A percentile compares a stretch with the other conserved stretches of the same genome.
Evolutionary conservation across 768 basidiomycete species (phyloP).

Genomic region (Rhodosporidiobolus odoratus): DNA sequence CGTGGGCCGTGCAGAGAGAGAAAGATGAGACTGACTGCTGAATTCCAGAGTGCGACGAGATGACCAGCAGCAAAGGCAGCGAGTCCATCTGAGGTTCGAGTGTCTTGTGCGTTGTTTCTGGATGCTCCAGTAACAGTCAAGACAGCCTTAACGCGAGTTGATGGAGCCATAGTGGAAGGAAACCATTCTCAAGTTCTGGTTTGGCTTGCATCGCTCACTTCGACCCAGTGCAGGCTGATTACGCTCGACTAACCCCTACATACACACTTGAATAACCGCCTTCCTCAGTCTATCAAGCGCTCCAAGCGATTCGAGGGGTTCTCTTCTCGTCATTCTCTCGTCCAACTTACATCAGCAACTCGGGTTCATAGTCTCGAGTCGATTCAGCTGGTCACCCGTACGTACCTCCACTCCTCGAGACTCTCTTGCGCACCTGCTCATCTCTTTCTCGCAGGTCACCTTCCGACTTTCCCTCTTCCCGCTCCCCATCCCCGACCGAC

Average conservation of each 20-base stretch:
- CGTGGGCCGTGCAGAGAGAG: background rate
- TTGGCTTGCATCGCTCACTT: background rate
- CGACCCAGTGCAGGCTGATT: too few relatives aligned
- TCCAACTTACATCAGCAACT: too few relatives aligned
- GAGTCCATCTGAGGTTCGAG: slow-evolving; percentile 44
- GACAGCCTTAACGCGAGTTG: background rate
- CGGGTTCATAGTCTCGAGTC: too few relatives aligned
- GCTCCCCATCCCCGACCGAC: background rate
- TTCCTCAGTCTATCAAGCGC: too few relatives aligned
- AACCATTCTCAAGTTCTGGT: background rate
- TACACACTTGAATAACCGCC: too few relatives aligned
- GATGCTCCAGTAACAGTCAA: slow-evolving; percentile 45
- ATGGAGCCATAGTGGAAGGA: background rate
- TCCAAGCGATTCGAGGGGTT: too few relatives aligned
- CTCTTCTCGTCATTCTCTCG: too few relatives aligned
- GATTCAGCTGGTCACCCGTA: background rate
- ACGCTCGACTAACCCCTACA: too few relatives aligned
- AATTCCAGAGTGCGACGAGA: slow-evolving; percentile 59
- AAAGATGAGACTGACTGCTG: slow-evolving; percentile 49
- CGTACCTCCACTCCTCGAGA: background rate
- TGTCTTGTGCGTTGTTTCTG: slow-evolving; percentile 45
- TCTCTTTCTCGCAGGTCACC: background rate
- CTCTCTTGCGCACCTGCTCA: background rate
- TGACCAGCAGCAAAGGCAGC: slow-evolving; percentile 60
- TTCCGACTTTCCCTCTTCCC: background rate